Percentiles rank a stretch among this genome's conserved stretches.
phyloP scores from a whole-genome alignment of 805 yeast species.

The Yarrowia bubula region DNA sequence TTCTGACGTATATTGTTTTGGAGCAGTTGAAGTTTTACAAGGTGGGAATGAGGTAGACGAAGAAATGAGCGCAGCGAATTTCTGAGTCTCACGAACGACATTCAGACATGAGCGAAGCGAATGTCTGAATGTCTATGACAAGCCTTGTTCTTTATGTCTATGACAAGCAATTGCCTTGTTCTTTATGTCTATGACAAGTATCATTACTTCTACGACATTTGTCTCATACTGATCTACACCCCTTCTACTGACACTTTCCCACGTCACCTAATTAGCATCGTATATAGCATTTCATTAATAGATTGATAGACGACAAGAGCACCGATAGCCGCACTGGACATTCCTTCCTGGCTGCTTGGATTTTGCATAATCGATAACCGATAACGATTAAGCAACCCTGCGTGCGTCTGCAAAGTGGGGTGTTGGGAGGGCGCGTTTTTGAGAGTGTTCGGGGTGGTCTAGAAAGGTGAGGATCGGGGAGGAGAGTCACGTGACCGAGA shows the following conservation, averaged over 20 bases:
- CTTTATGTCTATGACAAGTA: too few species aligned
- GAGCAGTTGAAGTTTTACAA: conserved; percentile 41
- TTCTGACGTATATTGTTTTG: conserved; percentile 43
- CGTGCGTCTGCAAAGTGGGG: neutral
- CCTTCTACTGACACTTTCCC: too few species aligned
- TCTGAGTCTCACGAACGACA: neutral
- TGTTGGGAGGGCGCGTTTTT: too few species aligned
- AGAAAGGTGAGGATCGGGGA: too few species aligned
- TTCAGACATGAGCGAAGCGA: neutral
- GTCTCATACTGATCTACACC: too few species aligned
- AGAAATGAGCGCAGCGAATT: neutral
- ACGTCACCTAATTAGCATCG: neutral
- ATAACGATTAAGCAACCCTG: neutral
- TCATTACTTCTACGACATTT: too few species aligned
- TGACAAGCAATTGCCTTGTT: too few species aligned
- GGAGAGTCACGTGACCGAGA: too few species aligned
- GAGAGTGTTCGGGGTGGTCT: too few species aligned
- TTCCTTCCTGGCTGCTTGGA: too few species aligned
- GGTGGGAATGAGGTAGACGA: conserved; percentile 29
- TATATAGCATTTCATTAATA: conserved; percentile 4
- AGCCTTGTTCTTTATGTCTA: too few species aligned
- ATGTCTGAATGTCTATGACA: too few species aligned
- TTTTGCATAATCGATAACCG: neutral
- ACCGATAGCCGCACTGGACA: neutral
- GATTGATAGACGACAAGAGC: neutral